These are phyloP conservation scores for Cornus controversa DNA, from an alignment of 148 eudicot genomes.

Conservation along the genomic window DNA sequence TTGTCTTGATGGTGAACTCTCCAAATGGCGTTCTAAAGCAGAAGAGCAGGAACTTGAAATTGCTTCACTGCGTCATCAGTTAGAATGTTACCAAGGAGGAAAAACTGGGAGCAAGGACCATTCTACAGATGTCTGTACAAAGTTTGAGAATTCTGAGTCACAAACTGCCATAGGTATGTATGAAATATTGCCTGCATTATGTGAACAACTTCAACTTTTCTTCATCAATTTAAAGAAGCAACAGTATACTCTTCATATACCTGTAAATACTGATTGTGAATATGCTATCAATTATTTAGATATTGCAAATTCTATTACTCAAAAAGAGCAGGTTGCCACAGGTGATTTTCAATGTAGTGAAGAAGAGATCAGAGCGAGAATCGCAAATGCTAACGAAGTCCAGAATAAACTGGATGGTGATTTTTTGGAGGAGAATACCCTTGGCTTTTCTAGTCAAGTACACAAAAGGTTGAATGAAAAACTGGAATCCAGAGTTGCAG, in stretches of 20 bases:
- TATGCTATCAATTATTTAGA: neutral
- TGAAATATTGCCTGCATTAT: neutral
- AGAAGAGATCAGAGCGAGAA: neutral
- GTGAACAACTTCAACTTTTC: neutral
- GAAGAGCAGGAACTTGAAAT: too few species aligned
- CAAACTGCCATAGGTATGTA: neutral
- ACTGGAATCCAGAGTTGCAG: slow-evolving; percentile 13
- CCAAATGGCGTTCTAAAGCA: too few species aligned
- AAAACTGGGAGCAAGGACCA: too few species aligned
- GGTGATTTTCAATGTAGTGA: neutral
- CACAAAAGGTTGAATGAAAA: slow-evolving; percentile 20
- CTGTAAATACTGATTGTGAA: neutral
- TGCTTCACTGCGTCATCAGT: too few species aligned
- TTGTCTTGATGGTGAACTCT: too few species aligned
- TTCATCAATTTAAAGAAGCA: neutral
- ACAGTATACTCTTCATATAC: neutral
- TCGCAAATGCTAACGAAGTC: neutral
- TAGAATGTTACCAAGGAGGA: too few species aligned
- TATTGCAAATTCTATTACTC: neutral
- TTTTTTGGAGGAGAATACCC: neutral
- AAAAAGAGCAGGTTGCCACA: neutral
- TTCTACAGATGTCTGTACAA: too few species aligned
- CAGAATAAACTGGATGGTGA: neutral
- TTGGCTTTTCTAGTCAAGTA: slow-evolving; percentile 8
- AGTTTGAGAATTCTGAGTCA: too few species aligned